Conservation (phyloP, 345 rosid genomes). For the Eucalyptus pauciflora region DNA sequence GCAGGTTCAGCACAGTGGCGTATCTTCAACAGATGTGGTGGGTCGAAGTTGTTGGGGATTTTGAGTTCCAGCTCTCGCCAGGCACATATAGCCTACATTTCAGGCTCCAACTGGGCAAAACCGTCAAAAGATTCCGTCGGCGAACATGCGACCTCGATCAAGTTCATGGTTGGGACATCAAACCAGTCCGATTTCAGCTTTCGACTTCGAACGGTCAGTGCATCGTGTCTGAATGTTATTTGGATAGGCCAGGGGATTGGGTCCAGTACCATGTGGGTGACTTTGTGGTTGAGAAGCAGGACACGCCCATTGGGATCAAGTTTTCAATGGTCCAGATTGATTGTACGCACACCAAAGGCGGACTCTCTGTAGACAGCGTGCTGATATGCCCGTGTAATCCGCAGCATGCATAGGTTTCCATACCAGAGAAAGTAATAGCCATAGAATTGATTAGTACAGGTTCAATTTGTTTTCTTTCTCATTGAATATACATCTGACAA, state of each 20-base stretch:
- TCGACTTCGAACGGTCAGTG: constrained; percentile 14
- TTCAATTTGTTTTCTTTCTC: background rate
- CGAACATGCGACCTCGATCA: constrained; percentile 4
- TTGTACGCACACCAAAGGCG: constrained; percentile 27
- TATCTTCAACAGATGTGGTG: constrained; percentile 24
- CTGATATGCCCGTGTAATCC: constrained; percentile 1
- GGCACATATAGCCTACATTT: constrained; percentile 19
- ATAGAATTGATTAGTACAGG: background rate
- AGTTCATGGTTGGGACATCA: constrained; percentile 31
- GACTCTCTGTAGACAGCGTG: constrained; percentile 18
- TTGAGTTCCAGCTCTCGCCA: constrained; percentile 16
- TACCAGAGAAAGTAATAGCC: background rate
- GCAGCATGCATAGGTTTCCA: background rate
- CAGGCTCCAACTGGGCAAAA: constrained; percentile 21
- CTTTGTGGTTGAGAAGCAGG: constrained; percentile 1
- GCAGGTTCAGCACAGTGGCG: constrained; percentile 9
- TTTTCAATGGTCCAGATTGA: constrained; percentile 33
- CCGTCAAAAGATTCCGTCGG: constrained; percentile 6
- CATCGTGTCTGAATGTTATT: constrained; percentile 2
- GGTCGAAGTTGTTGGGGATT: constrained; percentile 13
- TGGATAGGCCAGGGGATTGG: constrained; percentile 15
- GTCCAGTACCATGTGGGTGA: constrained; percentile 15
- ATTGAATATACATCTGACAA: background rate
- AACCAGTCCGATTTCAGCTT: constrained; percentile 20
- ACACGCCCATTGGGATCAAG: background rate